Evolutionary conservation across 306 rosid genomes (phyloP), one percentile per base, ranked within the genome.

Genomic region (Lotus japonicus): DNA sequence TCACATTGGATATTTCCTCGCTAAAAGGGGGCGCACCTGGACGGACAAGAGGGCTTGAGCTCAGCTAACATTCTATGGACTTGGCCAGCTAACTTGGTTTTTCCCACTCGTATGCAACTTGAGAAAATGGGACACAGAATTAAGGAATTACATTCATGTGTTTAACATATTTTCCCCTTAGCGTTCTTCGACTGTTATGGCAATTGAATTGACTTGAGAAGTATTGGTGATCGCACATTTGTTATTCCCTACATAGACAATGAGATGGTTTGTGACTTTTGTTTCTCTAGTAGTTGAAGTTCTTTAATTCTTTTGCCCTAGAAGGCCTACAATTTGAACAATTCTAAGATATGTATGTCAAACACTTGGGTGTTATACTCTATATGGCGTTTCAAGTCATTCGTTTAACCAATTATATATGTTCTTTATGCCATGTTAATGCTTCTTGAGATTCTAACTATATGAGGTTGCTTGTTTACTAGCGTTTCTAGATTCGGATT

Each of bases 1-100:
- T 90, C 53, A 82, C 78, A 74, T 58, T 95, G 78, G 96, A 90
- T 84, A 77, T 85, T 56, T 88, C 96, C 14, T 60, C 88, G 1
- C 81, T 85, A 35, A 88, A 84, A 74, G 99, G 92, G 0, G 97
- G 99, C 4, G 91, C 96, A 1, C 96, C 97, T 12, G 95, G 91
- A 33, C 92, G 99, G 77, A 88, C 99, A 3, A 82, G 99, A 85
- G 99, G 99, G 12, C 84, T 95, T 12, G 79, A 61, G 57, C 80
- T 66, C 64, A 82, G 86, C 89, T 85, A 80, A 83, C 83, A 19
- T 44, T 62, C 74, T 39, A 78, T 23, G 66, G 43, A 67, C 35
- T 64, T 66, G 62, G 77, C 36, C 50, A 35, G 74, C 88, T 85
- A 82, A 83, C 86, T 64, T 44, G 88, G 76, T 70, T 63, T 64